Base-by-base conservation (phyloP, 2,329 filamentous ascomycete species). In the Alternaria sp. region DNA sequence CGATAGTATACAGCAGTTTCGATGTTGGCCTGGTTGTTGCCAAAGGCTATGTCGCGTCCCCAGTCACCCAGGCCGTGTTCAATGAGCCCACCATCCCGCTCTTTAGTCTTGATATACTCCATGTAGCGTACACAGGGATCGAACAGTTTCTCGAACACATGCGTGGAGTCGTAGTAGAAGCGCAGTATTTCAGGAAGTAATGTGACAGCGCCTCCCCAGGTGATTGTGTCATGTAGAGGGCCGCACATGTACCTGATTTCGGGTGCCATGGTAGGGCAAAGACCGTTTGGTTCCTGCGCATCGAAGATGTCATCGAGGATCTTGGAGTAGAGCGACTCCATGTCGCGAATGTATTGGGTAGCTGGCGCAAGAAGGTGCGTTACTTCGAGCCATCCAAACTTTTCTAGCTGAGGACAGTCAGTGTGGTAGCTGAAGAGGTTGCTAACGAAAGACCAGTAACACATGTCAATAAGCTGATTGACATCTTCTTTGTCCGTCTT, bases 321-420 rank as follows among this genome's bases (percentile, higher is more conserved):
- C 61, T 83, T 84, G 40, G 80, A 78, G 59, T 83, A 82, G 1
- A 84, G 68, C 0, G 79, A 73, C 57, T 84, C 82, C 74, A 83
- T 81, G 48, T 83, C 81, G 7, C 80, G 78, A 22, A 83, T 56
- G 3, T 56, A 56, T 20, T 56, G 43, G 2, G 54, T 56, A 0
- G 80, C 78, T 0, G 81, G 80, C 14, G 79, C 79, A 6, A 84
- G 80, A 11, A 84, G 71, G 54, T 81, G 79, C 1, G 82, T 82
- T 6, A 83, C 82, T 66, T 84, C 82, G 0, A 83, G 76, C 82
- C 82, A 84, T 0, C 80, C 82, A 43, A 84, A 84, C 59, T 84
- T 84, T 64, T 84, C 69, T 12, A 68, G 63, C 32, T 71, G 69
- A 8, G 69, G 67, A 43, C 69, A 70, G 63, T 84, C 81, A 3